Percentiles rank a stretch among this genome's conserved stretches.
Evolutionary conservation across 495 filamentous ascomycete genomes (phyloP).

Genomic region (Neurospora terricola): DNA sequence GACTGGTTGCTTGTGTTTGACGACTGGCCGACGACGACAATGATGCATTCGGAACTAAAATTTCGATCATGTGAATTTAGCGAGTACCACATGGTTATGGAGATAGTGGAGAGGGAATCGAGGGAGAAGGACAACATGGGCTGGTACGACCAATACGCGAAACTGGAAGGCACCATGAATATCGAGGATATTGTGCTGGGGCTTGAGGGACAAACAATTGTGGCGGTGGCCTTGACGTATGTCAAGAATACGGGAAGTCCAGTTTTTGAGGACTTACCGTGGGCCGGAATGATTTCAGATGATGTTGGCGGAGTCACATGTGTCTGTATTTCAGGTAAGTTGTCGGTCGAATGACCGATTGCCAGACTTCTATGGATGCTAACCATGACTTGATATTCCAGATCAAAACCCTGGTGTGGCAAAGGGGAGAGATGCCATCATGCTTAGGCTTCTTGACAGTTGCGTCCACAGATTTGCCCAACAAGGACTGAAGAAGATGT

Average conservation of each 20-base stretch:
- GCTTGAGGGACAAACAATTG: conserved; percentile 32
- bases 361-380: neutral
- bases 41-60: conserved; percentile 24
- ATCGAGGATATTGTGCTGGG: conserved; percentile 43
- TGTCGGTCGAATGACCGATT: neutral
- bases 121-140: conserved; percentile 32
- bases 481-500: conserved; percentile 31
- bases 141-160: conserved; percentile 48
- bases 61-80: conserved; percentile 41
- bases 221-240: conserved; percentile 49
- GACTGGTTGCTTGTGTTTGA: conserved; percentile 47
- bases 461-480: conserved; percentile 29
- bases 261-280: conserved; percentile 47
- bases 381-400: conserved; percentile 1
- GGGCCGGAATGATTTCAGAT: conserved; percentile 43
- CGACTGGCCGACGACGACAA: conserved; percentile 35
- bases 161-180: conserved; percentile 32
- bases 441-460: conserved; percentile 36
- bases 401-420: conserved; percentile 24
- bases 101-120: conserved; percentile 41
- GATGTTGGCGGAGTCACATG: conserved; percentile 52
- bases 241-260: conserved; percentile 40
- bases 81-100: conserved; percentile 43
- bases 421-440: conserved; percentile 31
- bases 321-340: conserved; percentile 45